Evolutionary conservation across 1,139 yeast genomes (phyloP), one percentile per base, ranked within the genome.

Genomic region (Protomyces gravidus): DNA sequence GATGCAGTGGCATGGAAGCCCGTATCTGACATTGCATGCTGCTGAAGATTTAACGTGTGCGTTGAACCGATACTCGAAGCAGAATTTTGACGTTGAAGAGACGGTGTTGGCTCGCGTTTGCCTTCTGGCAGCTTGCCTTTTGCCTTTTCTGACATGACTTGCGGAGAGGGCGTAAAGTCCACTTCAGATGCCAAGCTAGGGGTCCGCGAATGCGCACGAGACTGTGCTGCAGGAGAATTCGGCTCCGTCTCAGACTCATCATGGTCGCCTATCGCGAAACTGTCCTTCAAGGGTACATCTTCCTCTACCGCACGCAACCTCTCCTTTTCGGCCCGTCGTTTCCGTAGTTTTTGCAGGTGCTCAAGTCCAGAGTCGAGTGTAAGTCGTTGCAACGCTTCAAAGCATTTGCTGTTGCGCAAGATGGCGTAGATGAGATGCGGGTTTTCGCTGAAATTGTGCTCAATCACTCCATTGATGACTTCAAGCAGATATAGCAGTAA

Each of bases 131-230:
- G 70, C 67, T 86, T 87, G n/a, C 82, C 81, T 58, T 79, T 79
- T 0, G 83, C 81, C 62, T 75, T 79, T 17, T 71, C 70, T 0
- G 88, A 80, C 84, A 85, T 80, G 2, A 90, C 90, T 1, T 78
- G 70, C 1, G 88, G 89, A 45, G 59, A 49, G 9, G 59, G 59
- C 13, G 59, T 46, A 9, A 48, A 30, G 33, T 55, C 58, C 21
- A 45, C 15, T 1, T 53, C 58, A 6, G 50, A 45, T 3, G 51
- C 39, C 21, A 46, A 11, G 11, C 46, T 45, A 5, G 51, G 19
- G 17, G 47, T 53, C 17, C 58, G 46, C 4, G 50, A 28, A 1
- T 11, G 32, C 9, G 52, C 17, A 4, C 42, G 19, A 5, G 42
- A 36, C 19, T 23, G 42, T n/a, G 42, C 23, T 9, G 17, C 42